Base-by-base conservation (phyloP, 1,139 yeast species). In the Blastobotrys proliferans region DNA sequence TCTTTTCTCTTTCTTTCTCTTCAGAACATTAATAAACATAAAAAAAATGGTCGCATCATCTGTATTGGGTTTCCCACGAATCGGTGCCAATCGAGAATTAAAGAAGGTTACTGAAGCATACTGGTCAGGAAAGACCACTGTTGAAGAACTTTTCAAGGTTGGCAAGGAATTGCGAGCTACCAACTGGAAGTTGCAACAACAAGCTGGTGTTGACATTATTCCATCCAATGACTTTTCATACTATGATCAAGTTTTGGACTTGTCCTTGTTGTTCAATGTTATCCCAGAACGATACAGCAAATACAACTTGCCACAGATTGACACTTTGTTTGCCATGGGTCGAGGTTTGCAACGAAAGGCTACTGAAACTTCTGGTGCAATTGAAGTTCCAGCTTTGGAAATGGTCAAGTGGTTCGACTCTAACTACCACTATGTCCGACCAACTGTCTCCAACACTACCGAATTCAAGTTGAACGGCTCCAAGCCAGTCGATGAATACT, bases 331-430 rank as follows among this genome's bases (percentile, higher is more conserved):
- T 68, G 98, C 98, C 64, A 94, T 92, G 98, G 98, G 97, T 72
- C 88, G 98, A 81, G 98, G 98, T 81, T 80, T 92, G 69, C 98
- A 94, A 78, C 86, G 94, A 74, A 82, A 84, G 72, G 95, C 95
- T 57, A 84, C 94, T 56, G 96, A 84, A 58, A 67, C 90, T 57
- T 68, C 81, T 51, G 77, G 83, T 58, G 95, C 95, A 57, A 96
- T 92, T 59, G 98, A 94, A 71, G 98, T 92, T 51, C 92, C 97
- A 55, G 98, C 98, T 61, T 79, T 87, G 70, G 98, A 92, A 80
- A 92, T 92, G 98, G 98, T 92, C 61, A 92, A 92, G 78, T 92
- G 98, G 98, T 92, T 92, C 61, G 98, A 92, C 73, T 85, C 97
- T 54, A 92, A 92, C 86, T 92, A 92, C 85, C 98, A 92, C 73